Evolutionary conservation across 23 red algal genomes (phyloP), one percentile per base, ranked within the genome.

Genomic region (Gracilaria domingensis): DNA sequence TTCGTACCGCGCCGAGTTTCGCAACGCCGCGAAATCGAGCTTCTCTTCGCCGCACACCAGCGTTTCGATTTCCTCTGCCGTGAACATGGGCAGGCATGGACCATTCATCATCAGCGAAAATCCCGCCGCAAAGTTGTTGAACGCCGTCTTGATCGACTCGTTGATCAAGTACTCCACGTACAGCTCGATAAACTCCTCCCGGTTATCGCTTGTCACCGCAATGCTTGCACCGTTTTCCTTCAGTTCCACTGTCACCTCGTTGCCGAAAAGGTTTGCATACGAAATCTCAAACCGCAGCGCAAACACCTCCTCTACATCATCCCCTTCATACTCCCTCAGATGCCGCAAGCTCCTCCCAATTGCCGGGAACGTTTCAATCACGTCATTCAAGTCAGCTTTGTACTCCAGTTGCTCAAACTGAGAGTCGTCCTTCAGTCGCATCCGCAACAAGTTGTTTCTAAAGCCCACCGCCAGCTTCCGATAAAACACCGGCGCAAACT

Each of bases 301-400:
- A 79, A 98, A 96, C 34, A 93, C 88, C 6, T 95, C 82, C 53
- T 95, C 86, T 65, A 98, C 67, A 78, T 95, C 93, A 62, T 95
- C 93, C 35, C 59, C 89, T 49, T 95, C 96, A 74, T 98, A 95
- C 0, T 70, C 89, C 53, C 86, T 47, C 20, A 98, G 58, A 40
- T 91, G 71, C 28, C 65, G 58, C 64, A 98, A 47, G 20, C 93
- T 95, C 12, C 77, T 85, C 23, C 85, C 96, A 47, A 94, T 66
- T 18, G 58, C 37, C 25, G 96, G 96, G 69, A 96, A 98, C 8
- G 82, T 88, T 48, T 95, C 93, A 28, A 47, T 77, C 48, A 98
- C 84, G 54, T 98, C 96, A 28, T 85, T 66, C 45, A 98, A 81
- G 56, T 83, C 81, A 24, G 94, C 75, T 30, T 81, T 66, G 78